phyloP scores from a whole-genome alignment of 495 filamentous ascomycete genomes.

The Astrothelium subdiscretum region DNA sequence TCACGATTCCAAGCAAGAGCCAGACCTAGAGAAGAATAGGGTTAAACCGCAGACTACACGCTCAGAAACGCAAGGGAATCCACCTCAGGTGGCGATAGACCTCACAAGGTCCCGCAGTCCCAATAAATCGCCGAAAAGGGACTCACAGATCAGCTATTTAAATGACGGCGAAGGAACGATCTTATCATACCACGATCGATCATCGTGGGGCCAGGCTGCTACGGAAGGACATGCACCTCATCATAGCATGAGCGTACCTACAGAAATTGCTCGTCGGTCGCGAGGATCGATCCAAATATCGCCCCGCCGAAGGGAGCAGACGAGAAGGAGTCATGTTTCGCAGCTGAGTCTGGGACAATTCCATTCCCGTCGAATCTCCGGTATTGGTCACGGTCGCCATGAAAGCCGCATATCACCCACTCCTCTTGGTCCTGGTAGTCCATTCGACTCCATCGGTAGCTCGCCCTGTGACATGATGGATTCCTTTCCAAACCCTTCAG shows the following conservation, averaged over 20 bases:
- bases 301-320: not conserved
- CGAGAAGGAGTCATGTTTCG: not conserved
- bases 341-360: not conserved
- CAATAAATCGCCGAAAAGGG: not conserved
- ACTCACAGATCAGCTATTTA: not conserved
- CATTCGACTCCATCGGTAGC: not conserved
- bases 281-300: not conserved
- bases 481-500: not conserved
- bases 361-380: not conserved
- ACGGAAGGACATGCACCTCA: not conserved
- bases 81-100: not conserved
- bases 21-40: not conserved
- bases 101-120: not conserved
- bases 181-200: not conserved
- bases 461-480: not conserved
- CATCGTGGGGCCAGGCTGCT: not conserved
- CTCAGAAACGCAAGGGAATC: not conserved
- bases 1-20: not conserved
- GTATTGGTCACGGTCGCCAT: not conserved
- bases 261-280: not conserved
- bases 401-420: not conserved
- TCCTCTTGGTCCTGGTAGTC: not conserved
- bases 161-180: not conserved
- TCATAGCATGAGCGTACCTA: not conserved
- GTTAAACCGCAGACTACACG: not conserved